Conservation (phyloP, 768 basidiomycete species). For the Boletus coccyginus region DNA sequence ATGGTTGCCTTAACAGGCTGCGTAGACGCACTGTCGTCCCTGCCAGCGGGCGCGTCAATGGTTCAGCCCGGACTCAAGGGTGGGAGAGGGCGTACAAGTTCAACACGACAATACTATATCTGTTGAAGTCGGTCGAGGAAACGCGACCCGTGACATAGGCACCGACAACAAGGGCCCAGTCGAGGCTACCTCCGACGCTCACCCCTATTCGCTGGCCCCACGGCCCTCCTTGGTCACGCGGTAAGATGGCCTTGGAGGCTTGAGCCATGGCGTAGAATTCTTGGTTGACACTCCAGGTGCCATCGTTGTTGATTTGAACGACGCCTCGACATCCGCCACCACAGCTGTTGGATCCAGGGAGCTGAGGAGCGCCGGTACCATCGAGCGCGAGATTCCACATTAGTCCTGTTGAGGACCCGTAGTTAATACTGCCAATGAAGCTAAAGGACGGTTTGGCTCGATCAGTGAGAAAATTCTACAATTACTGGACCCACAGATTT, state of each 20-base stretch:
- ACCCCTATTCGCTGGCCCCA: constrained; percentile 68
- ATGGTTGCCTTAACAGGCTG: constrained; percentile 56
- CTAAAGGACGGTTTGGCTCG: constrained; percentile 13
- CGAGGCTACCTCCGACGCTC: constrained; percentile 52
- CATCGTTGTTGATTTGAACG: constrained; percentile 62
- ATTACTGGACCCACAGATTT: constrained; percentile 45
- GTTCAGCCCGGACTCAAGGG: neutral
- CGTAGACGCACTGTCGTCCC: constrained; percentile 50
- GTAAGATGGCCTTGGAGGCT: constrained; percentile 69
- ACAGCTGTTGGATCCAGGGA: constrained; percentile 65
- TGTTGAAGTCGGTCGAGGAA: constrained; percentile 51
- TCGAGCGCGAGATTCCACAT: constrained; percentile 80
- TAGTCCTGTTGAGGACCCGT: constrained; percentile 43
- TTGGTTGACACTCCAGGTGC: constrained; percentile 64
- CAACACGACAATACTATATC: constrained; percentile 71
- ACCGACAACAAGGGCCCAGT: constrained; percentile 59
- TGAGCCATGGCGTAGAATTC: constrained; percentile 80
- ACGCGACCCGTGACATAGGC: constrained; percentile 63
- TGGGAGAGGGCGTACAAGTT: constrained; percentile 47
- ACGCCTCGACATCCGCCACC: constrained; percentile 64
- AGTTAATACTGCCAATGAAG: constrained; percentile 38
- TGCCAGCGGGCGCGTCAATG: constrained; percentile 3
- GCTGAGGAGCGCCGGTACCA: constrained; percentile 56
- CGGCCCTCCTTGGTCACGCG: constrained; percentile 64
- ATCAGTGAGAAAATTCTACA: constrained; percentile 25